phyloP scores from a whole-genome alignment of 73 alveolate genomes.

The Halteria grandinella region DNA sequence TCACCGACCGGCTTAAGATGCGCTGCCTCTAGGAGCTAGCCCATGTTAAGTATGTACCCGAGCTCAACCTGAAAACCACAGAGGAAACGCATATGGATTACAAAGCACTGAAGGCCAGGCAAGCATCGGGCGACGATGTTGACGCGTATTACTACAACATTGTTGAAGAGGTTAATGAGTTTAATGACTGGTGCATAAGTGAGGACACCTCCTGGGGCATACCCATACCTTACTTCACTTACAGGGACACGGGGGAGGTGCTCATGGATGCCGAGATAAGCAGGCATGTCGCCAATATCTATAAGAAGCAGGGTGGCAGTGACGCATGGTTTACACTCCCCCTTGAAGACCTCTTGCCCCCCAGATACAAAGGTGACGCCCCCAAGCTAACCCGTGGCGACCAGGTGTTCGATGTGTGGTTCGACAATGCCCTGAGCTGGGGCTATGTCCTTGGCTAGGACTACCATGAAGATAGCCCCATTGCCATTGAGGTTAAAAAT shows the following conservation, averaged over 20 bases:
- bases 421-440: conserved; percentile 59
- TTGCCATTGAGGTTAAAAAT: too few species aligned
- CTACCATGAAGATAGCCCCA: neutral
- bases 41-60: conserved; percentile 49
- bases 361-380: conserved; percentile 29
- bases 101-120: conserved; percentile 2
- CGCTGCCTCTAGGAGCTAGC: conserved; percentile 52
- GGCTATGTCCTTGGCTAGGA: conserved; percentile 17
- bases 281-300: conserved; percentile 33
- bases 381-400: conserved; percentile 34
- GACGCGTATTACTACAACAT: conserved; percentile 50
- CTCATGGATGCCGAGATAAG: conserved; percentile 43
- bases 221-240: conserved; percentile 71
- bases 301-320: conserved; percentile 47
- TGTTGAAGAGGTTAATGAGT: conserved; percentile 62
- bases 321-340: conserved; percentile 61
- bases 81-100: conserved; percentile 54
- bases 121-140: neutral
- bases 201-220: conserved; percentile 77
- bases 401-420: conserved; percentile 59
- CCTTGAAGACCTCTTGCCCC: conserved; percentile 56
- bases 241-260: conserved; percentile 43
- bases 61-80: conserved; percentile 30
- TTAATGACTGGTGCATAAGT: conserved; percentile 75
- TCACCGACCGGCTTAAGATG: conserved; percentile 41